Evolutionary conservation across 2,329 filamentous ascomycete genomes (phyloP).

Genomic region (Aspergillus candidus): DNA sequence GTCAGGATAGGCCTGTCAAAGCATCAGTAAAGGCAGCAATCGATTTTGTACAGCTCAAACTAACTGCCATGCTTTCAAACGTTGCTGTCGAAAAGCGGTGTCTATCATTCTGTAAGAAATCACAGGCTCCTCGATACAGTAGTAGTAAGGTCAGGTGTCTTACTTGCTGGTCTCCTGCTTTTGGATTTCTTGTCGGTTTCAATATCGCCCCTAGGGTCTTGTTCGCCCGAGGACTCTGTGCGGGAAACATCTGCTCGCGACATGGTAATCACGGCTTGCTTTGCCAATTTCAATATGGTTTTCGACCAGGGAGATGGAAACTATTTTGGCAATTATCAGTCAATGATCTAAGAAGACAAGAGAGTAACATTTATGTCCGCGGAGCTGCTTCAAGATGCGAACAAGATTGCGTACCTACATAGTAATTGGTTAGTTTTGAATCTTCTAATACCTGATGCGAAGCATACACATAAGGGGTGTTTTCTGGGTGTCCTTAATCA

Average conservation of each 20-base stretch:
- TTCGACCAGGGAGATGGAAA: too few relatives aligned
- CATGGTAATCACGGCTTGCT: conserved; percentile 27
- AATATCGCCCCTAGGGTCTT: conserved; percentile 33
- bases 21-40: conserved; percentile 8
- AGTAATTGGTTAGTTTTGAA: too few relatives aligned
- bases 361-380: too few relatives aligned
- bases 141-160: conserved; percentile 22
- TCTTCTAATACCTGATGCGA: too few relatives aligned
- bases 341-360: too few relatives aligned
- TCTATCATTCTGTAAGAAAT: conserved; percentile 48
- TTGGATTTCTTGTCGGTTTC: conserved; percentile 70
- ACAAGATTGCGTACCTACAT: too few relatives aligned
- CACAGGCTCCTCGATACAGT: not conserved
- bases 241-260: conserved; percentile 37
- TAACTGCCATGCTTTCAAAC: conserved; percentile 97
- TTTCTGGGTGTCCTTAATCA: too few relatives aligned
- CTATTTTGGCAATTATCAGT: too few relatives aligned
- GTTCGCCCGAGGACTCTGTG: conserved; percentile 40
- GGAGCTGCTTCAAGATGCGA: too few relatives aligned
- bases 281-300: too few relatives aligned
- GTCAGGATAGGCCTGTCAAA: conserved; percentile 75
- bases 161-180: conserved; percentile 86
- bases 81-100: conserved; percentile 93
- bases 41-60: conserved; percentile 33
- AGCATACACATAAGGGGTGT: too few relatives aligned